Conservation (phyloP, 2,329 filamentous ascomycete genomes). For the Hypoxylon sp. region DNA sequence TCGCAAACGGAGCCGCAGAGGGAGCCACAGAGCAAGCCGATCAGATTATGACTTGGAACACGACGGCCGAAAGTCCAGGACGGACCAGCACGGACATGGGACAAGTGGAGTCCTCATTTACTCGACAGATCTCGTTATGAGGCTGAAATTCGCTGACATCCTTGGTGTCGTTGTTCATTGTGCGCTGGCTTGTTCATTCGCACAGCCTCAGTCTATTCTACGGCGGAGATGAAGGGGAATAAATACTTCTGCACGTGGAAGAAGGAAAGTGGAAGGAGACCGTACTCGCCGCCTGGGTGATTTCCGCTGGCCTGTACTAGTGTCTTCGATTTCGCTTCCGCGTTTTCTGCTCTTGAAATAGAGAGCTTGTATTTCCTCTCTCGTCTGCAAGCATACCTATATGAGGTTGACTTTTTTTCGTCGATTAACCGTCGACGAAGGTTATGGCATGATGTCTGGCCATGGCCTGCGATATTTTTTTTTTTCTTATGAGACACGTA, state of each 20-base stretch:
- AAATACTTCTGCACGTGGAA: constrained; percentile 9
- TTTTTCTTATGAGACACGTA: constrained; percentile 10
- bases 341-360: constrained; percentile 39
- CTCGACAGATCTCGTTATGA: background rate
- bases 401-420: background rate
- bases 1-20: background rate
- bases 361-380: constrained; percentile 25
- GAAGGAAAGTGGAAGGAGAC: constrained; percentile 16
- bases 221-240: constrained; percentile 1
- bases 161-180: background rate
- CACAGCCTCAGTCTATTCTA: background rate
- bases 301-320: constrained; percentile 41
- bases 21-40: background rate
- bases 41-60: background rate
- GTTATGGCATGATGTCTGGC: constrained; percentile 15
- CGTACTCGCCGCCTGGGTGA: constrained; percentile 44
- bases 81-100: background rate
- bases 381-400: background rate
- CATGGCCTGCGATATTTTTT: constrained; percentile 11
- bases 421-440: constrained; percentile 5
- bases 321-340: constrained; percentile 25
- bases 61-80: background rate
- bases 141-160: constrained; percentile 11
- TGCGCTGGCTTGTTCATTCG: background rate
- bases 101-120: background rate